phyloP scores from a whole-genome alignment of 106 monocot genomes.

The Triglochin maritima region DNA sequence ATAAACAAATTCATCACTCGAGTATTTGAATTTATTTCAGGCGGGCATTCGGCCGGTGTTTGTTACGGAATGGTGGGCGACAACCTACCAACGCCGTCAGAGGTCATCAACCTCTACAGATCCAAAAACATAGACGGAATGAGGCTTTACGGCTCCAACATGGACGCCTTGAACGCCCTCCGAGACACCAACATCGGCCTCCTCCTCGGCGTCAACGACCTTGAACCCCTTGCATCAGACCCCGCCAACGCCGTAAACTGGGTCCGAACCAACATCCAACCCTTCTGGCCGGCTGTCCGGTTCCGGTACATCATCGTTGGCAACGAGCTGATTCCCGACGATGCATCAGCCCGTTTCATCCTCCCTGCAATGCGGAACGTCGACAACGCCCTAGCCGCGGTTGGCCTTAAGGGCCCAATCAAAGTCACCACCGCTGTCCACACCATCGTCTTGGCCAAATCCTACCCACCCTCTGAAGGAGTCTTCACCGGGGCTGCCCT shows the following conservation, averaged over 20 bases:
- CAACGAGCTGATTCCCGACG: slow-evolving; percentile 65
- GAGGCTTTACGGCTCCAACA: slow-evolving; percentile 30
- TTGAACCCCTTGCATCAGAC: slow-evolving; percentile 14
- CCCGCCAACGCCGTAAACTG: slow-evolving; percentile 16
- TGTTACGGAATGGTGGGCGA: slow-evolving; percentile 37
- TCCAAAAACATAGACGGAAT: slow-evolving; percentile 26
- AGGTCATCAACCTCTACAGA: slow-evolving; percentile 27
- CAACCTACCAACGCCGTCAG: slow-evolving; percentile 33
- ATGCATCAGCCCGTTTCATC: slow-evolving; percentile 20
- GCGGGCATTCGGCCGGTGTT: slow-evolving; percentile 17
- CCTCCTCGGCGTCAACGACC: slow-evolving; percentile 19
- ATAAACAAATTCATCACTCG: no score
- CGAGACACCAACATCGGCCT: slow-evolving; percentile 30
- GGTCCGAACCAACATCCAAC: slow-evolving; percentile 25
- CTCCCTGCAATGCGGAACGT: slow-evolving; percentile 52
- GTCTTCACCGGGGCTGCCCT: not conserved
- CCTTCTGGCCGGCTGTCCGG: slow-evolving; percentile 7
- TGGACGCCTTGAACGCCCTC: slow-evolving; percentile 22
- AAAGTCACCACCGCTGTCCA: slow-evolving; percentile 27
- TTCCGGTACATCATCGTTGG: slow-evolving; percentile 44
- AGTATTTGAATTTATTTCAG: not conserved
- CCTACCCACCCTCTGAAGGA: slow-evolving; percentile 6
- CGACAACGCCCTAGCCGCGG: slow-evolving; percentile 15
- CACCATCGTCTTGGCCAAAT: slow-evolving; percentile 12
- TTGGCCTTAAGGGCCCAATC: slow-evolving; percentile 15